Base-by-base conservation (phyloP, 139 green algal species). In the Marvania coccoides region DNA sequence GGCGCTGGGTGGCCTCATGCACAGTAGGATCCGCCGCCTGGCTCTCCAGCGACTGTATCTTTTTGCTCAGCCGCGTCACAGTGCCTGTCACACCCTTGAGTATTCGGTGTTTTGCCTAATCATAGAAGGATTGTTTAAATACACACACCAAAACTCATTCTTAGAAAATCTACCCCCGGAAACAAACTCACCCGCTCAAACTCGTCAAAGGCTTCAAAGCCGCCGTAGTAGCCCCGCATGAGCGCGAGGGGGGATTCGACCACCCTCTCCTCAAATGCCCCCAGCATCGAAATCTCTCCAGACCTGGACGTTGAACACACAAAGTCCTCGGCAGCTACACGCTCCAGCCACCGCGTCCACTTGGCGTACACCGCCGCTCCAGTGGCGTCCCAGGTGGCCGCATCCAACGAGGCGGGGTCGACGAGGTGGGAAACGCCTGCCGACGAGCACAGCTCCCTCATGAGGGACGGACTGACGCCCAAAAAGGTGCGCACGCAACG, bases 391-490 rank as follows among this genome's bases (percentile, higher is more conserved):
- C 83, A 89, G 6, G 78, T 29, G 7, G 60, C 45, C 4, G 71
- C 31, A 3, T 6, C 28, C 45, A 89, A 39, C 23, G 53, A 47
- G 7, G 8, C 35, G 4, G 77, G 65, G 3, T 12, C 33, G 0
- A 4, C 34, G 23, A 29, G 5, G 3, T 54, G 38, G 19, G 9
- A 23, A 2, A 69, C 33, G 1, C 66, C 67, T 14, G 83, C 81
- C 30, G 58, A 29, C 0, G 23, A 9, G 15, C 77, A 86, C 4
- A 94, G 69, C 57, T 92, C 83, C 10, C 74, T 31, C 15, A 75
- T 75, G 58, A 94, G 58, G 2, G 58, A 56, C 1, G 86, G 86
- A 29, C 83, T 89, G 1, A 90, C 83, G 1, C 88, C 87, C 28
- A 79, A 66, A 70, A 84, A 93, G 5, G 74, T 78, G 0, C 85